phyloP scores from a whole-genome alignment of 1,284 basidiomycete species.

The Termitomyces sp. region DNA sequence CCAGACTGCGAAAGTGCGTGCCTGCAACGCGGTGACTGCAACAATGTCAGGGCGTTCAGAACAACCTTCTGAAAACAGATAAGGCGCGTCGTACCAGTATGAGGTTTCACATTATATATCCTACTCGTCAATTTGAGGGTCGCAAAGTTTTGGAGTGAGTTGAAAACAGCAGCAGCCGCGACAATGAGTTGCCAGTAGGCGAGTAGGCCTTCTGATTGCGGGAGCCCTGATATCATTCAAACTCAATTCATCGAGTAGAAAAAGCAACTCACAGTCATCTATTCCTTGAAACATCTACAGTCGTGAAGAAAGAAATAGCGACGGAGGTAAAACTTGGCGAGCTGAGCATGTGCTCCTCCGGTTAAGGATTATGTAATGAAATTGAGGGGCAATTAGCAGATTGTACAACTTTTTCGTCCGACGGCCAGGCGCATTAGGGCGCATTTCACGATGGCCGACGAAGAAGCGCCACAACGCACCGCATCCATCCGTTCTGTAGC shows the following conservation, averaged over 20 bases:
- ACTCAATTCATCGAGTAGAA: background rate
- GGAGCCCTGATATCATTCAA: slow-evolving; percentile 43
- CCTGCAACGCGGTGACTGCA: slow-evolving; percentile 79
- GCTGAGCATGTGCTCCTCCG: background rate
- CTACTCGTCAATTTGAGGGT: slow-evolving; percentile 74
- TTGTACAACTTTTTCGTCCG: slow-evolving; percentile 10
- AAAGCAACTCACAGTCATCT: slow-evolving; percentile 12
- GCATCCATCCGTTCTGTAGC: slow-evolving; percentile 40
- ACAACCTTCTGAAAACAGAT: background rate
- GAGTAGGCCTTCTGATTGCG: slow-evolving; percentile 62
- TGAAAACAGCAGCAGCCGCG: slow-evolving; percentile 74
- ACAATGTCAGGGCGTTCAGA: slow-evolving; percentile 4
- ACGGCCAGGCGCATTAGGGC: background rate
- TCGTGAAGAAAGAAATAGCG: background rate
- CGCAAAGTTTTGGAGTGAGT: slow-evolving; percentile 77
- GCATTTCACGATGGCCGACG: slow-evolving; percentile 22
- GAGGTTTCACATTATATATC: slow-evolving; percentile 64
- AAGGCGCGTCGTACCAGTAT: slow-evolving; percentile 29
- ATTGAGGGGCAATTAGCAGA: slow-evolving; percentile 14
- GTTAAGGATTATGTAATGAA: slow-evolving; percentile 7
- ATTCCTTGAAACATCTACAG: slow-evolving; percentile 9
- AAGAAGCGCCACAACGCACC: slow-evolving; percentile 24
- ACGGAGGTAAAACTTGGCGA: background rate
- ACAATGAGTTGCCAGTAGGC: slow-evolving; percentile 85
- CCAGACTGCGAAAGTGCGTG: slow-evolving; percentile 86